A percentile compares a stretch with the other conserved stretches of the same genome.
phyloP scores from a whole-genome alignment of 371 early-diverging fungal species.

The Mucor sp. region DNA sequence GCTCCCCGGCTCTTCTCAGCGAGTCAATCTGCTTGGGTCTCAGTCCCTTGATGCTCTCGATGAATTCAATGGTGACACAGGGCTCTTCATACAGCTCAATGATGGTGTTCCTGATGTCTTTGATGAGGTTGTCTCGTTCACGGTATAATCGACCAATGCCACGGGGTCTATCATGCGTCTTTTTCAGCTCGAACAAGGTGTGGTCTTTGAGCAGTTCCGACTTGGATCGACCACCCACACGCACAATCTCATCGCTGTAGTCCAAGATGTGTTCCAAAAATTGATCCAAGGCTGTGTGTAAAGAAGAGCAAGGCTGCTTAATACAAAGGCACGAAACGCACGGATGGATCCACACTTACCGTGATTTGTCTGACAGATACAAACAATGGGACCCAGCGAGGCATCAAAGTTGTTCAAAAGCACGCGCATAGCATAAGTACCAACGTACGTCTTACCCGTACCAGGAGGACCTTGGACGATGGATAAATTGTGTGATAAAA shows the following conservation, averaged over 20 bases:
- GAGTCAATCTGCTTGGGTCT: conserved; percentile 43
- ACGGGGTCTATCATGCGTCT: conserved; percentile 29
- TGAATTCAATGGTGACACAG: conserved; percentile 46
- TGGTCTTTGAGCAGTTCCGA: conserved; percentile 42
- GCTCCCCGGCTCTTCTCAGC: conserved; percentile 36
- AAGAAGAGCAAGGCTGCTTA: not conserved
- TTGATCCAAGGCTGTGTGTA: conserved; percentile 63
- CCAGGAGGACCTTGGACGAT: conserved; percentile 76
- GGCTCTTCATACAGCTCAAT: conserved; percentile 55
- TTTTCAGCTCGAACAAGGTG: conserved; percentile 52
- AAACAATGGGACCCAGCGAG: conserved; percentile 56
- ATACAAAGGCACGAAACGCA: not conserved
- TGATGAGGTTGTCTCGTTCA: conserved; percentile 39
- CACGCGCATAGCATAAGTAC: conserved; percentile 61
- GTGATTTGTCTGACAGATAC: conserved; percentile 75
- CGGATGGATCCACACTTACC: conserved; percentile 24
- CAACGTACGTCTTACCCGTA: conserved; percentile 74
- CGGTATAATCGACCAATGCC: conserved; percentile 34
- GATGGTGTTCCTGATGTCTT: conserved; percentile 36
- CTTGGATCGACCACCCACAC: conserved; percentile 66
- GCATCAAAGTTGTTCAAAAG: conserved; percentile 50
- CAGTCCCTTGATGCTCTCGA: conserved; percentile 38
- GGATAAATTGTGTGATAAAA: conserved; percentile 54
- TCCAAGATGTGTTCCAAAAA: conserved; percentile 62
- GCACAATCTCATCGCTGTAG: conserved; percentile 53